These are phyloP conservation scores for Geotrichum cucujoidarum DNA, from an alignment of 1,139 yeast species.

Conservation along the genomic window DNA sequence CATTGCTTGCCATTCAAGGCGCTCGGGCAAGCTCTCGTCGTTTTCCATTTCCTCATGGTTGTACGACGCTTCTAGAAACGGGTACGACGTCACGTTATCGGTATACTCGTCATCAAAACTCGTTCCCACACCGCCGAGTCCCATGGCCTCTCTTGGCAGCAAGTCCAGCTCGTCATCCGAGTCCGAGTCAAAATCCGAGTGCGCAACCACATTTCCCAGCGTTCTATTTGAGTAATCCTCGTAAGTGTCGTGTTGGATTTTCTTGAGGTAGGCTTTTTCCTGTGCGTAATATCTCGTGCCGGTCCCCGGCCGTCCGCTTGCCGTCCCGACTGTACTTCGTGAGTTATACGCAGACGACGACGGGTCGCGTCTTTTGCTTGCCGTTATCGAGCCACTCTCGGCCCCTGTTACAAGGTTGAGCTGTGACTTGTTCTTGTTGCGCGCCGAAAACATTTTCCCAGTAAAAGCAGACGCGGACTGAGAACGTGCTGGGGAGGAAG, in stretches of 20 bases:
- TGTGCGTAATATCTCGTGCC: constrained; percentile 43
- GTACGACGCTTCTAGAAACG: constrained; percentile 22
- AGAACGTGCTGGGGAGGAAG: constrained; percentile 7
- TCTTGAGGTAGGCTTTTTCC: constrained; percentile 63
- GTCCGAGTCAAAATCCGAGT: constrained; percentile 29
- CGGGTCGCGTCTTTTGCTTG: constrained; percentile 8
- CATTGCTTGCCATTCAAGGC: constrained; percentile 97
- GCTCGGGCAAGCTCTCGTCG: constrained; percentile 59
- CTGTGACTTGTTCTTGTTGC: constrained; percentile 11
- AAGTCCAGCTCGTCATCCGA: constrained; percentile 27
- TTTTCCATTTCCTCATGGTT: constrained; percentile 22
- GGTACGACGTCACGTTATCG: constrained; percentile 29
- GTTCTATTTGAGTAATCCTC: constrained; percentile 49
- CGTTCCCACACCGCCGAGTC: constrained; percentile 36
- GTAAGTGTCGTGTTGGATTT: constrained; percentile 55
- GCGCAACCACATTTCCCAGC: constrained; percentile 23
- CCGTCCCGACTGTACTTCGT: too few relatives aligned
- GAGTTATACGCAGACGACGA: too few relatives aligned
- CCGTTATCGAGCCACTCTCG: background rate
- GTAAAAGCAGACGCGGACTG: constrained; percentile 11
- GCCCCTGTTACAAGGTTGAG: background rate
- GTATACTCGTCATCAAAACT: constrained; percentile 36
- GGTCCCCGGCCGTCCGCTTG: constrained; percentile 1
- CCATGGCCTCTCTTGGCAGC: constrained; percentile 23
- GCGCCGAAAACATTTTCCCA: background rate